A percentile compares a stretch with the other conserved stretches of the same genome.
phyloP scores from a whole-genome alignment of 1,139 yeast genomes.

The Fermentozyma sake region DNA sequence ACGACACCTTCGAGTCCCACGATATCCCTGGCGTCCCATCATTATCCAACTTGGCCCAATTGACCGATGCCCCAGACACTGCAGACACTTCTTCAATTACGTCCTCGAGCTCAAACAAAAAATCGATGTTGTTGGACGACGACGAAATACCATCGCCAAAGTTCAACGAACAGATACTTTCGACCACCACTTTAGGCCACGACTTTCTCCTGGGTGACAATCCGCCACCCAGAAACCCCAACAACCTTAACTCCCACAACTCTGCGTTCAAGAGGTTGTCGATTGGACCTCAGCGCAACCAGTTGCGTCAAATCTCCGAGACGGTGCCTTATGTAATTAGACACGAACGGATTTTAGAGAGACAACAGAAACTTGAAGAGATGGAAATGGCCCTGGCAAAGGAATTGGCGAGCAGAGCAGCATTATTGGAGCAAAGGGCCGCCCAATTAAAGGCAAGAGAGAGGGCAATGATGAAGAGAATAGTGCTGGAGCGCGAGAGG shows the following conservation, averaged over 20 bases:
- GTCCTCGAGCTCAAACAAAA: slow-evolving; percentile 20
- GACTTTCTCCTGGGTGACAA: slow-evolving; percentile 10
- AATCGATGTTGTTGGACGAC: slow-evolving; percentile 37
- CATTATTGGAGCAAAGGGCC: slow-evolving; percentile 72
- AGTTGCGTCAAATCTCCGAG: slow-evolving; percentile 71
- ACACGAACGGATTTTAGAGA: slow-evolving; percentile 69
- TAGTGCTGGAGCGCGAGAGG: slow-evolving; percentile 23
- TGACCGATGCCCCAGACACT: slow-evolving; percentile 28
- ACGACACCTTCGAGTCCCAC: slow-evolving; percentile 26
- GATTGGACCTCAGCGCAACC: slow-evolving; percentile 58
- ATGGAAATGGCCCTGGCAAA: slow-evolving; percentile 73
- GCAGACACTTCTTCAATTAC: slow-evolving; percentile 19
- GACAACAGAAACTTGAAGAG: slow-evolving; percentile 75
- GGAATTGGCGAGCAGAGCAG: slow-evolving; percentile 67
- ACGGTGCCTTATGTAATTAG: slow-evolving; percentile 77
- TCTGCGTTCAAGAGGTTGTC: slow-evolving; percentile 54
- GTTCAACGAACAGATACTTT: slow-evolving; percentile 26
- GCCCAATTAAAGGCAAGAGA: slow-evolving; percentile 69
- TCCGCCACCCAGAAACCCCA: slow-evolving; percentile 32
- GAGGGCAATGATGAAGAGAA: slow-evolving; percentile 41
- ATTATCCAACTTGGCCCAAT: slow-evolving; percentile 59
- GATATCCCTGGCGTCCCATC: slow-evolving; percentile 45
- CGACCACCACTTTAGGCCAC: slow-evolving; percentile 24
- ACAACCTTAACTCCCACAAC: slow-evolving; percentile 36
- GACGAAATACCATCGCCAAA: slow-evolving; percentile 11